phyloP scores from a whole-genome alignment of 495 filamentous ascomycete species.

The Polyplosphaeria fusca region DNA sequence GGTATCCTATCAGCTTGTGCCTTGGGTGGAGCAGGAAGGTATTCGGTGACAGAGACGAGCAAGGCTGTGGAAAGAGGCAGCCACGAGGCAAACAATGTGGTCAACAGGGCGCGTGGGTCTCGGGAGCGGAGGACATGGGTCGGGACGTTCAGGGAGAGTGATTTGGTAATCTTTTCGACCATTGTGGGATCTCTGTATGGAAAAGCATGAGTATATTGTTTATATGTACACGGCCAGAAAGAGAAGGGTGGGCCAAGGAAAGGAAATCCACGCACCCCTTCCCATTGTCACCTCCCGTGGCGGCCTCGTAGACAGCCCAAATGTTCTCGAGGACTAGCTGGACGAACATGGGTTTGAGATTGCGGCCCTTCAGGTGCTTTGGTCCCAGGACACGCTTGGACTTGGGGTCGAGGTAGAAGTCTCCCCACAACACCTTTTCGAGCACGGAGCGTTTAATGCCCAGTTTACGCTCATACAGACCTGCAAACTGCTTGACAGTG shows the following conservation, averaged over 20 bases:
- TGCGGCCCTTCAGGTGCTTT: slow-evolving; percentile 89
- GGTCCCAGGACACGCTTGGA: slow-evolving; percentile 86
- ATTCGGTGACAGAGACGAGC: slow-evolving; percentile 88
- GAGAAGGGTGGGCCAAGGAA: slow-evolving; percentile 25
- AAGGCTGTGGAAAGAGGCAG: slow-evolving; percentile 89
- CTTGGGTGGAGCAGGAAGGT: slow-evolving; percentile 78
- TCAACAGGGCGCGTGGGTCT: slow-evolving; percentile 80
- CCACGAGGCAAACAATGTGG: slow-evolving; percentile 83
- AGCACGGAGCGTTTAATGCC: slow-evolving; percentile 87
- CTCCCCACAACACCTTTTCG: slow-evolving; percentile 96
- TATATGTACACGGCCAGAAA: slow-evolving; percentile 31
- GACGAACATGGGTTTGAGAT: slow-evolving; percentile 95
- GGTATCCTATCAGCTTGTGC: slow-evolving; percentile 83
- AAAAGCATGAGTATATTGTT: slow-evolving; percentile 39
- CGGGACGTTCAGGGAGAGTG: slow-evolving; percentile 76
- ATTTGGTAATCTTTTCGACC: slow-evolving; percentile 93
- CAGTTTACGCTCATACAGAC: slow-evolving; percentile 92
- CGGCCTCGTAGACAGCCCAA: slow-evolving; percentile 95
- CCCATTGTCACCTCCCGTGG: slow-evolving; percentile 71
- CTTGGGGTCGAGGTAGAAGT: slow-evolving; percentile 95
- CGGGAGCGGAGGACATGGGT: slow-evolving; percentile 79
- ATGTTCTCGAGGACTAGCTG: slow-evolving; percentile 94
- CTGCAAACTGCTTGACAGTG: slow-evolving; percentile 89
- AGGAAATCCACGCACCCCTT: slow-evolving; percentile 62
- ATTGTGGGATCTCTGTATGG: slow-evolving; percentile 66